Evolutionary conservation across 2,329 filamentous ascomycete species (phyloP).

Genomic region (Endoconidiophora laricicola): DNA sequence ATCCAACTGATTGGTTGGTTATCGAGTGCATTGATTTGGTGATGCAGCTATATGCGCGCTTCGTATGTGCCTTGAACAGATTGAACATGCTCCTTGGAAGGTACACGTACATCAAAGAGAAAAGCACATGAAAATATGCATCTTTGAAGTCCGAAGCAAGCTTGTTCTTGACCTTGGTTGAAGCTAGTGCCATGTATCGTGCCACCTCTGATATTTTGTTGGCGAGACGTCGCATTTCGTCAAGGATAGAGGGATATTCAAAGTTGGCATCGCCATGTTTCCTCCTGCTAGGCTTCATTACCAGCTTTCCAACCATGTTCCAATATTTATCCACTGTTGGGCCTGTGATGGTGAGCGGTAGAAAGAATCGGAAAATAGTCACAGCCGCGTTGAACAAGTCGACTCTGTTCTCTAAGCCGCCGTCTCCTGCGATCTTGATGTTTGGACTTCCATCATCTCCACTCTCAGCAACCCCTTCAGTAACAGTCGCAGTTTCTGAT

Average conservation of each 20-base stretch:
- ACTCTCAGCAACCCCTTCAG: neutral
- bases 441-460: neutral
- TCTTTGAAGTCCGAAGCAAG: neutral
- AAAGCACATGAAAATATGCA: conserved; percentile 1
- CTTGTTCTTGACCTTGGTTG: neutral
- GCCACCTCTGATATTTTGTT: neutral
- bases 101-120: neutral
- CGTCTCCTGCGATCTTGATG: neutral
- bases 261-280: neutral
- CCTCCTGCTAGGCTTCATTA: neutral
- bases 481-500: neutral
- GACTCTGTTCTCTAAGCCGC: conserved; percentile 20
- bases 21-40: neutral
- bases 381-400: conserved; percentile 27
- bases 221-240: neutral
- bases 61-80: neutral
- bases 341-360: conserved; percentile 22
- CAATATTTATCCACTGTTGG: conserved; percentile 22
- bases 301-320: neutral
- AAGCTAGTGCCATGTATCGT: neutral
- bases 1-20: neutral
- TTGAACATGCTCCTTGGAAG: too few relatives aligned
- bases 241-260: neutral
- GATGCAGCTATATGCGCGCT: neutral
- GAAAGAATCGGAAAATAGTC: conserved; percentile 25